Base-by-base conservation (phyloP, 768 basidiomycete species). In the Leccinum imitatum region DNA sequence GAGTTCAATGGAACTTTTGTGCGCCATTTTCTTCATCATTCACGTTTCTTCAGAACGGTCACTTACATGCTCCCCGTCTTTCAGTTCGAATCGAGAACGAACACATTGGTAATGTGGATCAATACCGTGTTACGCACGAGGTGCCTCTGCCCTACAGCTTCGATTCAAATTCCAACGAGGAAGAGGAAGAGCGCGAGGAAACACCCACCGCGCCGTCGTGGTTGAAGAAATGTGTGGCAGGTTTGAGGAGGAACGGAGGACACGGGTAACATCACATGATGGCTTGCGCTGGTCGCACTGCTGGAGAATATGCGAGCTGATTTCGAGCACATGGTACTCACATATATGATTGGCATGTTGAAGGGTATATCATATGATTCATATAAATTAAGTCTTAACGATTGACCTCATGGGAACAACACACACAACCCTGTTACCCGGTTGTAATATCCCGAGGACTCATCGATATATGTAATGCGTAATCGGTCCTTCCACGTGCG, bases 1-100 rank as follows among this genome's bases (percentile, higher is more conserved):
- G 95, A 48, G 85, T 85, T 75, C 90, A 91, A 64, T 98, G 95
- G 95, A 96, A 96, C 71, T 90, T 95, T 67, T 89, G 91, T 93
- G 59, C 69, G 90, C 14, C 17, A 17, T 3, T 1, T 19, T 4
- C 23, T 25, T 17, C 74, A 13, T 11, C 21, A 10, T 9, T 50
- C 25, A 30, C 30, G 31, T n/a, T 41, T 48, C 33, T 27, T 46
- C 23, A 2, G 25, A 27, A 52, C 8, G 6, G 3, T 14, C 5
- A 44, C 23, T 59, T 23, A 51, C 10, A 5, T 17, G 15, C 15
- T 7, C 4, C 21, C 21, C 19, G 19, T 35, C n/a, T 35, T 33
- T 8, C 64, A 91, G 87, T 84, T 70, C 90, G 90, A 64, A 76
- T 92, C 47, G 91, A 95, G 71, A 95, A 91, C 74, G 94, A 96